Evolutionary conservation across 805 yeast species (phyloP).

Genomic region (Starmera amethionina): DNA sequence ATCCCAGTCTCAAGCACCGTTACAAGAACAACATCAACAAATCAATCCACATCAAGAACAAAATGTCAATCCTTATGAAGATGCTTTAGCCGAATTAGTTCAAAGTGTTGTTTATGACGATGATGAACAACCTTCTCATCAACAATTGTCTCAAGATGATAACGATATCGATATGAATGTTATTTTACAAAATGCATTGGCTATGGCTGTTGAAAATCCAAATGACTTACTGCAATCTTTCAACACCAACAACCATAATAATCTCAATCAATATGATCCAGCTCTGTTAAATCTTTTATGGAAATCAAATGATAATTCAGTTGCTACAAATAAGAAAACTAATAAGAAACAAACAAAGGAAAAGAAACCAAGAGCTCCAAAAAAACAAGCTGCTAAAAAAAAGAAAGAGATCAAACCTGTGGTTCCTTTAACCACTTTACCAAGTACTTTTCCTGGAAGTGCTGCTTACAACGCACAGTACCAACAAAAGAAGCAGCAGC

Average conservation of each 20-base stretch:
- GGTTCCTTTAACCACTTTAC: background rate
- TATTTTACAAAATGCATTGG: conserved; percentile 68
- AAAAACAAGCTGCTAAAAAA: conserved; percentile 16
- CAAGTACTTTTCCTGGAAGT: background rate
- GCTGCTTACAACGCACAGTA: conserved; percentile 9
- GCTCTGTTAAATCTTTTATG: conserved; percentile 13
- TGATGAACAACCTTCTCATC: conserved; percentile 2
- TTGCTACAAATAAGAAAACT: conserved; percentile 8
- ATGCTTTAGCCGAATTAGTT: conserved; percentile 47
- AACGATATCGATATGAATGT: conserved; percentile 57
- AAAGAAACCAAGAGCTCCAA: conserved; percentile 19
- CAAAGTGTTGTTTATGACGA: conserved; percentile 39
- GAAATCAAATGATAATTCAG: conserved; percentile 8
- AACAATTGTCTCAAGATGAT: conserved; percentile 14
- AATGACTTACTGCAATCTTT: conserved; percentile 28
- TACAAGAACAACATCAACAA: conserved; percentile 3
- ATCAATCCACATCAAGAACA: conserved; percentile 1
- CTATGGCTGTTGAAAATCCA: conserved; percentile 65
- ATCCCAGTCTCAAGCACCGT: conserved; percentile 1
- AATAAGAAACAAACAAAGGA: conserved; percentile 16
- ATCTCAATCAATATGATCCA: conserved; percentile 3
- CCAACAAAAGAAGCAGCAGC: conserved; percentile 8
- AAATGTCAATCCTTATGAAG: conserved; percentile 31
- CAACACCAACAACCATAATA: conserved; percentile 15
- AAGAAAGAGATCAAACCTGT: conserved; percentile 9